These are phyloP conservation scores for Camelina neglecta DNA, from an alignment of 345 rosid genomes.

Conservation along the genomic window DNA sequence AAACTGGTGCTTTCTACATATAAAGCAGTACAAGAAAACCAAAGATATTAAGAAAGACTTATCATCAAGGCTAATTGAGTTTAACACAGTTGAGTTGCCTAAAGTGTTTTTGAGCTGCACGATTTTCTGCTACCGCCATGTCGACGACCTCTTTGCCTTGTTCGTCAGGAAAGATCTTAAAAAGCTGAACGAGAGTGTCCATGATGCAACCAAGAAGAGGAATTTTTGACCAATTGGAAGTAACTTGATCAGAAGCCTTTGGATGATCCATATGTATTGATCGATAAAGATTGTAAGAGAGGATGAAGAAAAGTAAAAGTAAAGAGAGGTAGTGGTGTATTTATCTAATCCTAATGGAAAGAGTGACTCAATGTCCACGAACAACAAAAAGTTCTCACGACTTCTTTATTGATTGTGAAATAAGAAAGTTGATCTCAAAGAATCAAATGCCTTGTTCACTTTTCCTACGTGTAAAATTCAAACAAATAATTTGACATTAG, in stretches of 20 bases:
- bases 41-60: slow-evolving; percentile 17
- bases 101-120: slow-evolving; percentile 40
- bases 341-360: slow-evolving; percentile 12
- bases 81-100: slow-evolving; percentile 35
- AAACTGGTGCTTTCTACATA: not conserved
- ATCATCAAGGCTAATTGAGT: slow-evolving; percentile 24
- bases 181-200: slow-evolving; percentile 32
- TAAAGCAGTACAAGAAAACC: not conserved
- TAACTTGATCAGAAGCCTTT: slow-evolving; percentile 10
- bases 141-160: slow-evolving; percentile 24
- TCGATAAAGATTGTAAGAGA: not conserved
- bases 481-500: not conserved
- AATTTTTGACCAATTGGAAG: slow-evolving; percentile 10
- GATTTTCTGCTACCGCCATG: slow-evolving; percentile 34
- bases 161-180: not conserved
- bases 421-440: slow-evolving; percentile 20
- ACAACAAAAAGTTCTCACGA: slow-evolving; percentile 21
- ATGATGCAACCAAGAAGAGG: slow-evolving; percentile 45
- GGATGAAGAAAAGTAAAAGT: not conserved
- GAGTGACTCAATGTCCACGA: slow-evolving; percentile 31
- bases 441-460: slow-evolving; percentile 1
- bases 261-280: slow-evolving; percentile 33
- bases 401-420: not conserved
- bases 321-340: slow-evolving; percentile 12
- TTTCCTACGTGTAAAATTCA: not conserved